These are phyloP conservation scores for Rosa hybrid DNA, from an alignment of 331 rosid species.

Conservation along the genomic window DNA sequence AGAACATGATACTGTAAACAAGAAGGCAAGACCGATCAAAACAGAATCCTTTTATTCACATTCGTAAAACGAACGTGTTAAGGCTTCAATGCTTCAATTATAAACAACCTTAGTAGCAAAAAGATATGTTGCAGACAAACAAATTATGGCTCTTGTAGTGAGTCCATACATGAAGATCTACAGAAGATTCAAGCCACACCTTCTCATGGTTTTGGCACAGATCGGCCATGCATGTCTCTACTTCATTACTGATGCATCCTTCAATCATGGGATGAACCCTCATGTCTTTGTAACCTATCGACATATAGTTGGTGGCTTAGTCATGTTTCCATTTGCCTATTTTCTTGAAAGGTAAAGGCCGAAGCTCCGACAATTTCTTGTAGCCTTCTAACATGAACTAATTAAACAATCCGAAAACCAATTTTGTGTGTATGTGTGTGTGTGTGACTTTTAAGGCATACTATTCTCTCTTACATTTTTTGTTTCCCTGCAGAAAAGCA, in stretches of 20 bases:
- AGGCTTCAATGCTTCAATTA: not conserved
- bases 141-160: slow-evolving; percentile 15
- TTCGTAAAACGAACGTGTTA: not conserved
- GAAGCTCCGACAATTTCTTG: not conserved
- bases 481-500: slow-evolving; percentile 13
- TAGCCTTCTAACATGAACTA: not conserved
- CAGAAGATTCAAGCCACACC: slow-evolving; percentile 43
- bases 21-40: not conserved
- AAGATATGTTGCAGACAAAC: not conserved
- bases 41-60: slow-evolving; percentile 5
- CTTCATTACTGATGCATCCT: slow-evolving; percentile 33
- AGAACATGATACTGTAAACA: slow-evolving; percentile 24
- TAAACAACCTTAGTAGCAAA: not conserved
- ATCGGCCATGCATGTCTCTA: slow-evolving; percentile 27
- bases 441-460: not conserved
- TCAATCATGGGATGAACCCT: slow-evolving; percentile 45
- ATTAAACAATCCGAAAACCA: not conserved
- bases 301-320: slow-evolving; percentile 36
- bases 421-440: not conserved
- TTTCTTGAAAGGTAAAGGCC: slow-evolving; percentile 44
- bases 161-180: slow-evolving; percentile 12
- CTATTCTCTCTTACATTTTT: not conserved
- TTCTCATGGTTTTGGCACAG: slow-evolving; percentile 36
- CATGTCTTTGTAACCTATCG: slow-evolving; percentile 51
- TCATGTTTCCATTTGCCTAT: slow-evolving; percentile 48